These are phyloP conservation scores for Sclerotinia spermophila DNA, from an alignment of 2,329 filamentous ascomycete species.

Conservation along the genomic window DNA sequence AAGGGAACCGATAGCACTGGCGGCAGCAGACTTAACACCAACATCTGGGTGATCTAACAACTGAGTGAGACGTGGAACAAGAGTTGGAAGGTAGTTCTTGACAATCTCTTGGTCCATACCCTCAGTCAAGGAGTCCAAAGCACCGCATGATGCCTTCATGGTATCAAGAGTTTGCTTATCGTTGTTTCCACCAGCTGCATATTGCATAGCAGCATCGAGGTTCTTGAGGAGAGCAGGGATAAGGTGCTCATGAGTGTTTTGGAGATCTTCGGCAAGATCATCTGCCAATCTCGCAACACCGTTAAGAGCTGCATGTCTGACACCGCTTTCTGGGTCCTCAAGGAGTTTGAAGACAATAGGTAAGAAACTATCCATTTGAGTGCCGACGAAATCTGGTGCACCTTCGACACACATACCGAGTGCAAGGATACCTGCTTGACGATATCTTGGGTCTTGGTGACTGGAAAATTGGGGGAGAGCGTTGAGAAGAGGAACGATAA, in stretches of 20 bases:
- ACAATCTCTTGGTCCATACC: conserved; percentile 79
- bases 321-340: conserved; percentile 76
- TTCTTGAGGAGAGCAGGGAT: conserved; percentile 85
- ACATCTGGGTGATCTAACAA: conserved; percentile 81
- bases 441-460: conserved; percentile 69
- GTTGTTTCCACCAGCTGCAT: conserved; percentile 44
- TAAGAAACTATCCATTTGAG: conserved; percentile 81
- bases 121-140: conserved; percentile 87
- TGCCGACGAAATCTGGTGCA: conserved; percentile 94
- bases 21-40: conserved; percentile 85
- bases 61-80: conserved; percentile 79
- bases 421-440: conserved; percentile 86
- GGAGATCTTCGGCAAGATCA: conserved; percentile 87
- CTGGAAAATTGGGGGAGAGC: conserved; percentile 78
- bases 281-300: conserved; percentile 88
- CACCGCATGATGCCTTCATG: conserved; percentile 83
- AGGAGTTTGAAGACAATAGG: conserved; percentile 81
- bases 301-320: conserved; percentile 82
- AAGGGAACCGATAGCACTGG: conserved; percentile 85
- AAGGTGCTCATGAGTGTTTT: conserved; percentile 77
- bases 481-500: conserved; percentile 87
- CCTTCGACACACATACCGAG: conserved; percentile 94
- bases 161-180: conserved; percentile 77
- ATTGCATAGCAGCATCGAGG: conserved; percentile 71
- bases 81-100: conserved; percentile 73